Percentiles rank a stretch among this genome's conserved stretches.
Conservation (phyloP, 441 rosid genomes). For the Eutrema salsugineum region DNA sequence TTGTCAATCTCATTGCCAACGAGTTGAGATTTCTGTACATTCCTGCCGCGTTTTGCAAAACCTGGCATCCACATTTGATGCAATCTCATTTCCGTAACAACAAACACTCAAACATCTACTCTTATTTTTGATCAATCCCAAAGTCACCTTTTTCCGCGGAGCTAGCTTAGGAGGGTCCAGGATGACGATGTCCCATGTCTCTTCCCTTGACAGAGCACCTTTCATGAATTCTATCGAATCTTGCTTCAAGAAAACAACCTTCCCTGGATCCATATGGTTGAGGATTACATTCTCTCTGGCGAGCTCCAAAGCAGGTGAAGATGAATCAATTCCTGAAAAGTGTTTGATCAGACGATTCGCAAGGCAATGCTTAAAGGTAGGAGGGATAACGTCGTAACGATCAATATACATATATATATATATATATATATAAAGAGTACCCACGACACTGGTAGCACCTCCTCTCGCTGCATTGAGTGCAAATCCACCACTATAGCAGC, state of each 20-base stretch:
- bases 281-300: constrained; percentile 71
- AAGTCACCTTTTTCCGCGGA: constrained; percentile 59
- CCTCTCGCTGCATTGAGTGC: constrained; percentile 70
- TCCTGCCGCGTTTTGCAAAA: constrained; percentile 63
- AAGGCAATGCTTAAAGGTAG: not conserved
- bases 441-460: constrained; percentile 62
- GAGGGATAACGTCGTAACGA: not conserved
- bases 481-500: constrained; percentile 93
- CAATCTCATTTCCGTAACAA: not conserved
- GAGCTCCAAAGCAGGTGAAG: constrained; percentile 84
- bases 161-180: constrained; percentile 94
- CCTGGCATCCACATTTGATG: constrained; percentile 35
- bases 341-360: not conserved
- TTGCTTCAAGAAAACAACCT: constrained; percentile 58
- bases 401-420: too few relatives aligned
- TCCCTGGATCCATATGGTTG: constrained; percentile 67
- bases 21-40: constrained; percentile 85
- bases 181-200: constrained; percentile 83
- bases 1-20: constrained; percentile 74
- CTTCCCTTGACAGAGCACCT: constrained; percentile 66
- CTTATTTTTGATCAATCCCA: not conserved
- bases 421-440: constrained; percentile 26
- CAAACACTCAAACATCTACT: not conserved
- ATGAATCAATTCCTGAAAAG: constrained; percentile 72
- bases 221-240: constrained; percentile 82